phyloP scores from a whole-genome alignment of 345 rosid genomes.

The Psidium friedrichsthalianum region DNA sequence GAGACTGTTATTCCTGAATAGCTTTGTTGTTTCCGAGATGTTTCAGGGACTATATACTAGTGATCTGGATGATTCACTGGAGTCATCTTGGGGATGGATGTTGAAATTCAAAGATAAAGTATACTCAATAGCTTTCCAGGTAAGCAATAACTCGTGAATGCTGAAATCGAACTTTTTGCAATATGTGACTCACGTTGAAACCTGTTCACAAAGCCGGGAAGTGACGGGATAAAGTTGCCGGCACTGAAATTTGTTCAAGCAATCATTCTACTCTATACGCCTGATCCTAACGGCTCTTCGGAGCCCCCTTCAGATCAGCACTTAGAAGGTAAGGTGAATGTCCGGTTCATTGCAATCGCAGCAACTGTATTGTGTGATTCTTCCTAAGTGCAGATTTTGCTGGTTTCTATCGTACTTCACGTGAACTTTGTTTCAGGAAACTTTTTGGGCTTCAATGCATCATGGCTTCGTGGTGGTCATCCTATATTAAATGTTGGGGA shows the following conservation, averaged over 20 bases:
- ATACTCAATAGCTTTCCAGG: conserved; percentile 71
- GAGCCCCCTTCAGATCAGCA: conserved; percentile 37
- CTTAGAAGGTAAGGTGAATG: conserved; percentile 38
- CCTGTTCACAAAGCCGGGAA: conserved; percentile 49
- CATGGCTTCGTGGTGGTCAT: conserved; percentile 86
- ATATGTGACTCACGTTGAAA: conserved; percentile 16
- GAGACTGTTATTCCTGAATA: background rate
- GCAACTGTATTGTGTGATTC: background rate
- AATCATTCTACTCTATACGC: conserved; percentile 79
- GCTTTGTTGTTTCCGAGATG: conserved; percentile 4
- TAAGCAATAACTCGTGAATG: conserved; percentile 10
- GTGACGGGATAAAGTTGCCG: conserved; percentile 63
- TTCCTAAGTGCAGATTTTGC: background rate
- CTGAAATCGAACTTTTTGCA: conserved; percentile 3
- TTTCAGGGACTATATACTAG: conserved; percentile 67
- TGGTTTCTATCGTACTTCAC: conserved; percentile 9
- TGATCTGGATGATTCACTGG: conserved; percentile 48
- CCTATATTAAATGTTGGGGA: conserved; percentile 78
- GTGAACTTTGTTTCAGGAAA: conserved; percentile 24
- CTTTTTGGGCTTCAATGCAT: conserved; percentile 52
- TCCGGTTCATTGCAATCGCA: background rate
- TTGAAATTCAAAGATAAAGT: conserved; percentile 77
- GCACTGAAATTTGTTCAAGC: conserved; percentile 87
- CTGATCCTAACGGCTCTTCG: conserved; percentile 53
- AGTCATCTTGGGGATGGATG: conserved; percentile 78